phyloP scores from a whole-genome alignment of 345 rosid genomes.

The Trapa incisa region DNA sequence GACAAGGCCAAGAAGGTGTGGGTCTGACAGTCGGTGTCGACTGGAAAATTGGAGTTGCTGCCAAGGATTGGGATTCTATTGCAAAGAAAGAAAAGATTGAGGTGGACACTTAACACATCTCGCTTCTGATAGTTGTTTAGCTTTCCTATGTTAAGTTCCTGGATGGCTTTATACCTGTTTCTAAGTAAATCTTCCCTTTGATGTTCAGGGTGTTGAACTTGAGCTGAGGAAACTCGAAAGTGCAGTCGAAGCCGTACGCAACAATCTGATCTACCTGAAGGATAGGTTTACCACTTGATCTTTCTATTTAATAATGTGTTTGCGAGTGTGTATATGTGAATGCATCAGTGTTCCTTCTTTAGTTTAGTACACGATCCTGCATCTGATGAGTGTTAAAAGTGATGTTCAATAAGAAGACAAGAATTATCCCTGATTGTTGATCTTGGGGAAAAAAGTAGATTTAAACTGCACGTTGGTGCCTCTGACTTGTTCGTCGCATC shows the following conservation, averaged over 20 bases:
- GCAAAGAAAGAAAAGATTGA: slow-evolving; percentile 84
- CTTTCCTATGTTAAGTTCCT: not conserved
- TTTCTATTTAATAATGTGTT: not conserved
- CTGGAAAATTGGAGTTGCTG: slow-evolving; percentile 82
- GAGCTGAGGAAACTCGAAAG: slow-evolving; percentile 67
- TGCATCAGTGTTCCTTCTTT: not conserved
- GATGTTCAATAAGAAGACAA: not conserved
- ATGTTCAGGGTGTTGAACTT: slow-evolving; percentile 70
- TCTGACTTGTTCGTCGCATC: not conserved
- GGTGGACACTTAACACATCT: slow-evolving; percentile 14
- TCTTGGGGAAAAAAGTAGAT: too few relatives aligned
- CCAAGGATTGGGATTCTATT: slow-evolving; percentile 94
- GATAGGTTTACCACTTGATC: slow-evolving; percentile 24
- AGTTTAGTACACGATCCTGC: not conserved
- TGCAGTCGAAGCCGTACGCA: slow-evolving; percentile 45
- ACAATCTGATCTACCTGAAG: slow-evolving; percentile 45
- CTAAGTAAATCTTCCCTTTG: not conserved
- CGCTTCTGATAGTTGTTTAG: slow-evolving; percentile 5
- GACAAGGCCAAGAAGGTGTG: slow-evolving; percentile 18
- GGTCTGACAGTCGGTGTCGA: slow-evolving; percentile 53
- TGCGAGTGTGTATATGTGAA: too few relatives aligned
- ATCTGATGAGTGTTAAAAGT: not conserved
- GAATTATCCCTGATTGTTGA: too few relatives aligned
- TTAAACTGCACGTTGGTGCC: too few relatives aligned
- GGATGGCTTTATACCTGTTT: not conserved